Evolutionary conservation across 345 rosid genomes (phyloP), one percentile per base, ranked within the genome.

Genomic region (Raphanus sativus): DNA sequence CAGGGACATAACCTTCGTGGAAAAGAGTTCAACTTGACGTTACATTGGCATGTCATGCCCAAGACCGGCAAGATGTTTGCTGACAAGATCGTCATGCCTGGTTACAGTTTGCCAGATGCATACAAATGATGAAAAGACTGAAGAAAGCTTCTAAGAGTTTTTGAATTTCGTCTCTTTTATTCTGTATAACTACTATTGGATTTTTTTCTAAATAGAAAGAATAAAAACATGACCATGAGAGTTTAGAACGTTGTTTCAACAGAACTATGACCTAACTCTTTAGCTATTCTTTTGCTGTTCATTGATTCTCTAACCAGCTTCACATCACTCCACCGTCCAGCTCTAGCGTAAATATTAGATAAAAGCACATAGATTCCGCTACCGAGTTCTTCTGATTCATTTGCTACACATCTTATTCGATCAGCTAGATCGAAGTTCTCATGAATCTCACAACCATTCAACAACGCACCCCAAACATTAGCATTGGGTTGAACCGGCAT

Each of bases 1-100:
- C 75, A 93, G 98, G 98, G 98, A 67, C 87, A 86, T 62, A 90
- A 86, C 74, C 97, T 93, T 40, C 90, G 91, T 0, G 96, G 96
- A 4, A 91, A 90, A 77, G 87, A 86, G 5, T 93, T 90, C 90
- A 93, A 93, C 81, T 78, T 93, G 83, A 91, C 98, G 4, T 81
- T 93, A 83, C 98, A 87, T 69, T 93, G 98, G 97, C 97, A 93
- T 74, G 94, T 93, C 36, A 93, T 93, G 98, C 97, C 98, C 21
- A 93, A 91, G 84, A 89, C 97, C 0, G 97, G 98, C 62, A 91
- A 91, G 86, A 93, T 93, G 95, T 85, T 90, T 76, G 89, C 90
- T 3, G 84, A 88, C 80, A 89, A 93, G 77, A 68, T 91, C 52
- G 90, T 89, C 73, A 78, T 88, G 87, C 45, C 97, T 33, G 98